A percentile compares a stretch with the other conserved stretches of the same genome.
Conservation (phyloP, 306 rosid genomes). For the Vicia sativa region DNA sequence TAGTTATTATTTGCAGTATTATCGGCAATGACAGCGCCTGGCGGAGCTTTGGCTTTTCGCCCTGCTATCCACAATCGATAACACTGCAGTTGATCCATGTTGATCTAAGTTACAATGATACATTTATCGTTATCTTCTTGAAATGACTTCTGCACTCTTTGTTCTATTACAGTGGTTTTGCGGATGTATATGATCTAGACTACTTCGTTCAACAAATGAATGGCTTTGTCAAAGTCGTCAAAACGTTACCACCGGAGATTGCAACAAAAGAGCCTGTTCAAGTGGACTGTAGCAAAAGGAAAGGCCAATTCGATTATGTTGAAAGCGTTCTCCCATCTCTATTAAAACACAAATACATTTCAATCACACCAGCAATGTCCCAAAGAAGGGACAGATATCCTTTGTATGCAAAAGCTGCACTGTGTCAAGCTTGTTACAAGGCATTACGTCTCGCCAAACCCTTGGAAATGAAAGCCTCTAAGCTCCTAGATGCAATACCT, state of each 20-base stretch:
- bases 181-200: conserved; percentile 83
- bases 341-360: conserved; percentile 72
- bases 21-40: not conserved
- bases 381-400: conserved; percentile 97
- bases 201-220: conserved; percentile 71
- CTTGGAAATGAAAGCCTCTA: conserved; percentile 77
- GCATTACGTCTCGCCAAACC: conserved; percentile 77
- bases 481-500: conserved; percentile 88
- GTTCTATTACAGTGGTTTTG: conserved; percentile 72
- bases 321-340: conserved; percentile 86
- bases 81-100: not conserved
- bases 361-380: conserved; percentile 88
- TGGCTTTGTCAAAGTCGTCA: conserved; percentile 76
- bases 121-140: conserved; percentile 8
- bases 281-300: conserved; percentile 93
- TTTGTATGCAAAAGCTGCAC: conserved; percentile 81
- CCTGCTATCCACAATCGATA: not conserved
- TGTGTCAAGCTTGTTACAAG: conserved; percentile 90
- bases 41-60: not conserved
- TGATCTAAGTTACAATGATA: not conserved
- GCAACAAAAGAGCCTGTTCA: conserved; percentile 69
- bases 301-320: conserved; percentile 83
- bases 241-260: conserved; percentile 67
- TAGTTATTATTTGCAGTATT: too few relatives aligned
- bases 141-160: conserved; percentile 29